These are phyloP conservation scores for Coprinopsis cinerea DNA, from an alignment of 768 basidiomycete genomes.

Conservation along the genomic window DNA sequence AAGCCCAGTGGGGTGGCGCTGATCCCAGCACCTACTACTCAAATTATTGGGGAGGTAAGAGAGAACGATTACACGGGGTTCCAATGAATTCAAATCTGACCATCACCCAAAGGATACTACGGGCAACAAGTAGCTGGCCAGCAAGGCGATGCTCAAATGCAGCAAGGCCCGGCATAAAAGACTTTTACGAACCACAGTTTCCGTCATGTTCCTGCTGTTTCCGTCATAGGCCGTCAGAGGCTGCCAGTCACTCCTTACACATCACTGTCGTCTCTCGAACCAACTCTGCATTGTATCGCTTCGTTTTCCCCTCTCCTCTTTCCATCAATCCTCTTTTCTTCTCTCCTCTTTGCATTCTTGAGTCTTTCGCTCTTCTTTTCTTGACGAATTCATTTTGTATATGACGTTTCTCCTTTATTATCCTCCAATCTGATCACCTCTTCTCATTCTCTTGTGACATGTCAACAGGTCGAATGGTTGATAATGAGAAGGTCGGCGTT, in stretches of 20 bases:
- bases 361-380: too few species aligned
- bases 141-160: slow-evolving; percentile 49
- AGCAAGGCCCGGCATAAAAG: slow-evolving; percentile 35
- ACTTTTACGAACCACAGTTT: slow-evolving; percentile 9
- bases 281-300: not conserved
- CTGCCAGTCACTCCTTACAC: slow-evolving; percentile 20
- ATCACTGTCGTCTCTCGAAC: slow-evolving; percentile 19
- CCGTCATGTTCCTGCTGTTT: slow-evolving; percentile 14
- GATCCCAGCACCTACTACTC: slow-evolving; percentile 74
- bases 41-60: slow-evolving; percentile 80
- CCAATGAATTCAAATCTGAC: slow-evolving; percentile 11
- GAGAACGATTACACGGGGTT: not conserved
- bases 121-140: slow-evolving; percentile 64
- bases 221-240: slow-evolving; percentile 11
- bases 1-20: slow-evolving; percentile 72
- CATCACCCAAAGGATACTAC: slow-evolving; percentile 63
- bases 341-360: too few species aligned
- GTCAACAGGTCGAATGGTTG: too few species aligned
- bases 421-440: slow-evolving; percentile 11
- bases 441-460: slow-evolving; percentile 13
- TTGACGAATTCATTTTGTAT: slow-evolving; percentile 9
- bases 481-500: too few species aligned
- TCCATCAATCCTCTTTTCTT: slow-evolving; percentile 12
- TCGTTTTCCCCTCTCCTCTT: slow-evolving; percentile 19
- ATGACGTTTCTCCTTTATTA: slow-evolving; percentile 12